phyloP scores from a whole-genome alignment of 1,139 yeast species.

The Geotrichum aggregatum region DNA sequence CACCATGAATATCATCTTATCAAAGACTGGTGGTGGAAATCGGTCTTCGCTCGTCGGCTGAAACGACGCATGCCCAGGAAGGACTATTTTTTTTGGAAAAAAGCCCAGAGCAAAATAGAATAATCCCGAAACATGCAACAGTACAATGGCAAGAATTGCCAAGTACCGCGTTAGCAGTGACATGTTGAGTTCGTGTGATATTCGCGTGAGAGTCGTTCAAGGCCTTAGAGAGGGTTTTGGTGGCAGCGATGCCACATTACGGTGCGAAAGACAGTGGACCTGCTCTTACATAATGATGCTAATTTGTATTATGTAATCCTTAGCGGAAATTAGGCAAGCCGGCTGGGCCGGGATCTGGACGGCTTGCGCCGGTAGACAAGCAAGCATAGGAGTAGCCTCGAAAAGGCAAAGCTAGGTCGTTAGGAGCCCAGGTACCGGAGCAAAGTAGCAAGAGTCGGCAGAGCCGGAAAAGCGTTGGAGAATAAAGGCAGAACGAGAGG shows the following conservation, averaged over 20 bases:
- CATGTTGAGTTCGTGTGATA: constrained; percentile 6
- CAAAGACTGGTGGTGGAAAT: constrained; percentile 49
- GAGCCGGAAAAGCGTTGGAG: too few species aligned
- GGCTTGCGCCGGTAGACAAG: too few species aligned
- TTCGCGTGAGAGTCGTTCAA: too few species aligned
- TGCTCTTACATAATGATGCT: background rate
- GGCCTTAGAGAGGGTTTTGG: background rate
- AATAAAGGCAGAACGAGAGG: too few species aligned
- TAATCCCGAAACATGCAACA: constrained; percentile 51
- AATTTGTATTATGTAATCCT: too few species aligned
- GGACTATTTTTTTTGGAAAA: constrained; percentile 77
- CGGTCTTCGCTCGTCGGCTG: constrained; percentile 28
- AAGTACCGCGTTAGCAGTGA: constrained; percentile 20
- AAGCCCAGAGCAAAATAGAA: constrained; percentile 72
- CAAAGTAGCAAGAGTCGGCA: too few species aligned
- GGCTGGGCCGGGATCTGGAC: too few species aligned
- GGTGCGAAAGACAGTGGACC: background rate
- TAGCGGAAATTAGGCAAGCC: too few species aligned
- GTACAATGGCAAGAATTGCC: constrained; percentile 31
- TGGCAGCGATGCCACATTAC: background rate
- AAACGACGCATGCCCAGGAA: constrained; percentile 49
- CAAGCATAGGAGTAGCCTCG: too few species aligned
- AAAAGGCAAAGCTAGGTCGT: too few species aligned
- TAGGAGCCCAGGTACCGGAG: too few species aligned
- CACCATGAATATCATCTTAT: constrained; percentile 71